Evolutionary conservation across 345 rosid genomes (phyloP).

Genomic region (Populus ilicifolia): DNA sequence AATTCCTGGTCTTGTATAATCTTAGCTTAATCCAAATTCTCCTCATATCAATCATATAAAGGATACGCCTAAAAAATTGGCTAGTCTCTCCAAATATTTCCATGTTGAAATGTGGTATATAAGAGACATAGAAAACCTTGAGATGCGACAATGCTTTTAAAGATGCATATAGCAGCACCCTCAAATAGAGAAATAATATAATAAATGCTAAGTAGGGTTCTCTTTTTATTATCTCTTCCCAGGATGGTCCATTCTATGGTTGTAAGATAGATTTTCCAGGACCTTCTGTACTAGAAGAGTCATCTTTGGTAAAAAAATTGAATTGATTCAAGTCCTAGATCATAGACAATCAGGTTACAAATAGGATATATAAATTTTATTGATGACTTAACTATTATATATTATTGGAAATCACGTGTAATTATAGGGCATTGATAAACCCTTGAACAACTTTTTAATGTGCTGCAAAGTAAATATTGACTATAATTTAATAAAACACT

Average conservation of each 20-base stretch:
- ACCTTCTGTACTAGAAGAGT: conserved; percentile 20
- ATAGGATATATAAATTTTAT: neutral
- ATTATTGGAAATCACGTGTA: neutral
- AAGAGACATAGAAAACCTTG: conserved; percentile 53
- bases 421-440: neutral
- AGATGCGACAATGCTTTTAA: conserved; percentile 46
- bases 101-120: conserved; percentile 64
- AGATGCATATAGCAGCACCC: conserved; percentile 40
- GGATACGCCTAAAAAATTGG: conserved; percentile 58
- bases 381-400: neutral
- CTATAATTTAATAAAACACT: neutral
- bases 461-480: neutral
- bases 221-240: conserved; percentile 38
- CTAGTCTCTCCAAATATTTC: conserved; percentile 86
- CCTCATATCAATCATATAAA: conserved; percentile 75
- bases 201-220: conserved; percentile 64
- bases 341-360: neutral
- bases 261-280: conserved; percentile 25
- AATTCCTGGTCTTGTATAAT: conserved; percentile 66
- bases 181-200: conserved; percentile 47
- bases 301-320: conserved; percentile 40
- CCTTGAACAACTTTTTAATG: neutral
- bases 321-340: conserved; percentile 60
- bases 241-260: conserved; percentile 31
- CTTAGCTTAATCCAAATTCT: conserved; percentile 73